Evolutionary conservation across 2,329 filamentous ascomycete genomes (phyloP).

Genomic region (Claviceps pusilla): DNA sequence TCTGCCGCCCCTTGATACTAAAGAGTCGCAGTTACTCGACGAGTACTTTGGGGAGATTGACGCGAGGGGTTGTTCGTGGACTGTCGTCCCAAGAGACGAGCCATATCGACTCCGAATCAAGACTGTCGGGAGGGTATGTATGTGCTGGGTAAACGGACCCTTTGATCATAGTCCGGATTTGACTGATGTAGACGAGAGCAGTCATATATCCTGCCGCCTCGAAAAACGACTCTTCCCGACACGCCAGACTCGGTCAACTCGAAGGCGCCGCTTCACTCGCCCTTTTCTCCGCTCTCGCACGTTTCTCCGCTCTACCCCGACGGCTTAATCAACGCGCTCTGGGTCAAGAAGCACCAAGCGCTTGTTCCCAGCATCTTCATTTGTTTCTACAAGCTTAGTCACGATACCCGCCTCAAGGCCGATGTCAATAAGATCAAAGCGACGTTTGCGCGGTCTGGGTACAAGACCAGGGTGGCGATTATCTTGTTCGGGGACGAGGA

Average conservation of each 20-base stretch:
- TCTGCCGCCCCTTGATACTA: constrained; percentile 48
- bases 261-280: constrained; percentile 61
- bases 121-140: constrained; percentile 75
- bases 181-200: constrained; percentile 15
- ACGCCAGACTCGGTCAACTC: constrained; percentile 32
- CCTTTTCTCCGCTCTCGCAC: constrained; percentile 78
- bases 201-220: constrained; percentile 42
- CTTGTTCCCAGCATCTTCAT: constrained; percentile 67
- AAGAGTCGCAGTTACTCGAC: constrained; percentile 49
- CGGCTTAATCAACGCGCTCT: constrained; percentile 65
- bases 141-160: constrained; percentile 14
- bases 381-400: constrained; percentile 64
- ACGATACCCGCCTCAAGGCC: constrained; percentile 74
- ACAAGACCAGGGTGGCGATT: constrained; percentile 63
- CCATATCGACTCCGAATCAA: constrained; percentile 52
- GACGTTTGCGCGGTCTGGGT: constrained; percentile 52
- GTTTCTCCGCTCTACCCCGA: constrained; percentile 75
- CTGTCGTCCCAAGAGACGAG: constrained; percentile 36
- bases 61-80: constrained; percentile 52
- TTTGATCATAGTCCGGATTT: constrained; percentile 12
- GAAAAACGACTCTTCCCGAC: constrained; percentile 38
- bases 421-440: constrained; percentile 69
- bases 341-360: constrained; percentile 80
- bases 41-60: constrained; percentile 52
- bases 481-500: constrained; percentile 30